phyloP scores from a whole-genome alignment of 768 basidiomycete species.

The Pleurotus tuber-regium region DNA sequence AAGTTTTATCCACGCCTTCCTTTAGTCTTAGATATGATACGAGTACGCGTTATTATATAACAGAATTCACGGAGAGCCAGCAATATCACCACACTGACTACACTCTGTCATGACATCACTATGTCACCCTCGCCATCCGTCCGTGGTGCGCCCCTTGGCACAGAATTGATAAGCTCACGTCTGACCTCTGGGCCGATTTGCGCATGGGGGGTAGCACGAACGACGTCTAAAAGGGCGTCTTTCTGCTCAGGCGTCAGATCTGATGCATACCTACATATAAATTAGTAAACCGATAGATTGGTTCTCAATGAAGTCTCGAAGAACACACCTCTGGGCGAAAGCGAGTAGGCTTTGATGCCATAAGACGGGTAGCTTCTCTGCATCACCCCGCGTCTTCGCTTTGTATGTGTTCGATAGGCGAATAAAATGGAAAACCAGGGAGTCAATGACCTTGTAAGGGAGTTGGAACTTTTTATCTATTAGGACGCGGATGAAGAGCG shows the following conservation, averaged over 20 bases:
- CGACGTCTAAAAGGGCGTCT: conserved; percentile 92
- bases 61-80: neutral
- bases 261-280: conserved; percentile 72
- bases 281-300: conserved; percentile 4
- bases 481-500: conserved; percentile 93
- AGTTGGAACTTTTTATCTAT: conserved; percentile 98
- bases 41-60: neutral
- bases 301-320: neutral
- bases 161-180: conserved; percentile 84
- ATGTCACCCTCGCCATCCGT: conserved; percentile 63
- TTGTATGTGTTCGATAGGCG: conserved; percentile 91
- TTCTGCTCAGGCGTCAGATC: conserved; percentile 97
- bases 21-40: neutral
- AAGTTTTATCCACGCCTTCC: too few relatives aligned
- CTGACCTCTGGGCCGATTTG: conserved; percentile 90
- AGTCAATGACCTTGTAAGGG: conserved; percentile 97
- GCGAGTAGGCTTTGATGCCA: conserved; percentile 98
- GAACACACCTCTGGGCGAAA: conserved; percentile 82
- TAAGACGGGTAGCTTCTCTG: conserved; percentile 87
- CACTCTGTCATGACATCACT: conserved; percentile 48
- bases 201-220: conserved; percentile 80
- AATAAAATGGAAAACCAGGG: conserved; percentile 97
- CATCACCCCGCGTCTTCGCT: conserved; percentile 63
- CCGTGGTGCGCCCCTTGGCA: conserved; percentile 80
- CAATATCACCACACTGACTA: neutral